phyloP scores from a whole-genome alignment of 768 basidiomycete genomes.

The Boletus rufocinnamomeus region DNA sequence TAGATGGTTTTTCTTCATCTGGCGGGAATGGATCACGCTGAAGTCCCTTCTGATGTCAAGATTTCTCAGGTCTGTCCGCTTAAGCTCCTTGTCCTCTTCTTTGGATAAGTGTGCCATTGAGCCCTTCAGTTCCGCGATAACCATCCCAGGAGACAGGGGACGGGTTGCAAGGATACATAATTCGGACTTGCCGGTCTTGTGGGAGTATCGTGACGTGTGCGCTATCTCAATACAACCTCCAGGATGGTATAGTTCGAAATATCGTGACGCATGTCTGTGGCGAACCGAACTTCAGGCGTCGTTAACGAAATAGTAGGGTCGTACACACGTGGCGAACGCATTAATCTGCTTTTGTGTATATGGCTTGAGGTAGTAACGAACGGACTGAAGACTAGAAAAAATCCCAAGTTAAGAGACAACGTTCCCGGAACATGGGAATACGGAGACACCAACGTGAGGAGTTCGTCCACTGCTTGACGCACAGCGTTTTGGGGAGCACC shows the following conservation, averaged over 20 bases:
- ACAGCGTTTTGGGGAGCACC: conserved; percentile 56
- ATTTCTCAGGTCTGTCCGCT: conserved; percentile 71
- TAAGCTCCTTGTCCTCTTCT: conserved; percentile 84
- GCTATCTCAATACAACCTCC: conserved; percentile 85
- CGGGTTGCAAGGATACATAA: conserved; percentile 86
- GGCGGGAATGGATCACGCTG: conserved; percentile 88
- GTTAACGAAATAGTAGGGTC: conserved; percentile 28
- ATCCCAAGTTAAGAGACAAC: conserved; percentile 16
- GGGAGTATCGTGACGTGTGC: conserved; percentile 84
- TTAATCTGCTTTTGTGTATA: conserved; percentile 86
- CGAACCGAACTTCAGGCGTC: conserved; percentile 30
- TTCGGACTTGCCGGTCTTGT: conserved; percentile 86
- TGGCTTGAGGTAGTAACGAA: conserved; percentile 74
- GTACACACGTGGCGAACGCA: conserved; percentile 87
- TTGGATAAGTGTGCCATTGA: conserved; percentile 88
- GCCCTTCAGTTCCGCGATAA: conserved; percentile 85
- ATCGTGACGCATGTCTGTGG: conserved; percentile 80
- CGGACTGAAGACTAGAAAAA: conserved; percentile 59
- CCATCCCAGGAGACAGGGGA: conserved; percentile 61
- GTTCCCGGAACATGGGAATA: conserved; percentile 20
- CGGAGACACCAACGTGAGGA: conserved; percentile 62
- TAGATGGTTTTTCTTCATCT: conserved; percentile 90
- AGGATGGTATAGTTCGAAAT: conserved; percentile 85
- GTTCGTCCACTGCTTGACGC: conserved; percentile 73
- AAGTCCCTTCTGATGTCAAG: conserved; percentile 82